These are phyloP conservation scores for Aspergillus uvarum DNA, from an alignment of 2,329 filamentous ascomycete genomes.

Conservation along the genomic window DNA sequence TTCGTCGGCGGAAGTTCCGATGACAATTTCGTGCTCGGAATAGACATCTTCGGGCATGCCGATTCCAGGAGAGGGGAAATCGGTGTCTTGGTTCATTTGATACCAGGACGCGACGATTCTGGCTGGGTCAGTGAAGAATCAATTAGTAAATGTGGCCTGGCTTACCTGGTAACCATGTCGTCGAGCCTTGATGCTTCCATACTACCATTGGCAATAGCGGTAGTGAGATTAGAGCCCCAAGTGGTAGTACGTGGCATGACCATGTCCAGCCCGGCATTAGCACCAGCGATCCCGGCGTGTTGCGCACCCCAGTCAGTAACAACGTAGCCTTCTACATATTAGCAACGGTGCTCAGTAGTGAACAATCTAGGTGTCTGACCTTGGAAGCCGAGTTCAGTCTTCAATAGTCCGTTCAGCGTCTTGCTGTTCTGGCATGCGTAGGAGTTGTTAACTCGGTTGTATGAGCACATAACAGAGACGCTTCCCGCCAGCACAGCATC, in stretches of 20 bases:
- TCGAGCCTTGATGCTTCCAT: conserved; percentile 54
- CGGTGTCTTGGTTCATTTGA: conserved; percentile 22
- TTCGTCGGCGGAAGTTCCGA: conserved; percentile 50
- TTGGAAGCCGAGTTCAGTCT: conserved; percentile 74
- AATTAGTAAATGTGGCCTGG: neutral
- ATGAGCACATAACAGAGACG: conserved; percentile 70
- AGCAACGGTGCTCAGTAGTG: neutral
- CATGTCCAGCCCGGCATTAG: conserved; percentile 29
- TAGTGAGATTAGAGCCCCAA: conserved; percentile 44
- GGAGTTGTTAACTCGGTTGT: conserved; percentile 69
- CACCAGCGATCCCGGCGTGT: conserved; percentile 50
- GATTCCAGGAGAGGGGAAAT: conserved; percentile 21
- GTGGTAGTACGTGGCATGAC: conserved; percentile 20
- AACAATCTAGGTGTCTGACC: conserved; percentile 34
- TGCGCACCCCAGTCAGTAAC: conserved; percentile 78
- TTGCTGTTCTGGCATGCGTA: conserved; percentile 67
- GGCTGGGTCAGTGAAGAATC: neutral
- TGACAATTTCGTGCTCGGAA: conserved; percentile 23
- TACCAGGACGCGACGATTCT: conserved; percentile 51
- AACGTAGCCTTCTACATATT: conserved; percentile 61
- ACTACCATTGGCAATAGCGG: conserved; percentile 62
- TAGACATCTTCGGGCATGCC: conserved; percentile 23
- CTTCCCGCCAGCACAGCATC: conserved; percentile 67
- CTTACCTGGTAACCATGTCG: conserved; percentile 58
- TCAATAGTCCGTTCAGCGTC: conserved; percentile 63